Conservation (phyloP, 768 basidiomycete genomes). For the Dioszegia aurantiaca region DNA sequence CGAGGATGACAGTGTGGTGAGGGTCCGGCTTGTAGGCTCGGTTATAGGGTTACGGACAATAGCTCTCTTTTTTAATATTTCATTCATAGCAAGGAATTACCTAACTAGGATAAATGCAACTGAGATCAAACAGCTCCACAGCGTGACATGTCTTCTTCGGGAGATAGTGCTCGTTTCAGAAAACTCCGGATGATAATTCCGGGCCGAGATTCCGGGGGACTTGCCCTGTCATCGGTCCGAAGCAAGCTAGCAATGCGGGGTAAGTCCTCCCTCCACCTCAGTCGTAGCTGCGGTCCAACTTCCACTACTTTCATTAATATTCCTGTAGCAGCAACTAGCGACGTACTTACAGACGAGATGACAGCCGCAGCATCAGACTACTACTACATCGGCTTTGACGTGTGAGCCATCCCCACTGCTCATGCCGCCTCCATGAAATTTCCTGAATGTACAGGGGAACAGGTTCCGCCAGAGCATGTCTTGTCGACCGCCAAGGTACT, state of each 20-base stretch:
- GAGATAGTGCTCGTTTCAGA: neutral
- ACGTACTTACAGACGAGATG: neutral
- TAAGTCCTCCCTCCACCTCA: too few relatives aligned
- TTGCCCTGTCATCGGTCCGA: neutral
- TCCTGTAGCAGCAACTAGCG: too few relatives aligned
- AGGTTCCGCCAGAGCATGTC: conserved; percentile 82
- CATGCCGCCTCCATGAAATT: neutral
- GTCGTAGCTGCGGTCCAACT: too few relatives aligned
- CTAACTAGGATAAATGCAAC: too few relatives aligned
- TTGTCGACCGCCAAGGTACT: conserved; percentile 67
- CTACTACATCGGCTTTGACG: conserved; percentile 57
- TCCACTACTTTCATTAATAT: too few relatives aligned
- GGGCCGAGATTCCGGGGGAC: neutral
- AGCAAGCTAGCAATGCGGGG: neutral
- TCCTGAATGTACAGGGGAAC: conserved; percentile 65
- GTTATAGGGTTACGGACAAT: too few relatives aligned
- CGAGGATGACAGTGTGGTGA: too few relatives aligned
- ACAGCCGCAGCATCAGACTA: conserved; percentile 39
- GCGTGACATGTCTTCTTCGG: neutral
- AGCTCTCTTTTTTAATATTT: too few relatives aligned
- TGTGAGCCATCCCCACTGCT: conserved; percentile 47
- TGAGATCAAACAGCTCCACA: too few relatives aligned
- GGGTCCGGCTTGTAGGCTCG: too few relatives aligned
- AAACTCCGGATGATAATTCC: neutral
- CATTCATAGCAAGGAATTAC: too few relatives aligned